These are phyloP conservation scores for Picea mariana DNA, from an alignment of 83 land plant genomes.

Conservation along the genomic window DNA sequence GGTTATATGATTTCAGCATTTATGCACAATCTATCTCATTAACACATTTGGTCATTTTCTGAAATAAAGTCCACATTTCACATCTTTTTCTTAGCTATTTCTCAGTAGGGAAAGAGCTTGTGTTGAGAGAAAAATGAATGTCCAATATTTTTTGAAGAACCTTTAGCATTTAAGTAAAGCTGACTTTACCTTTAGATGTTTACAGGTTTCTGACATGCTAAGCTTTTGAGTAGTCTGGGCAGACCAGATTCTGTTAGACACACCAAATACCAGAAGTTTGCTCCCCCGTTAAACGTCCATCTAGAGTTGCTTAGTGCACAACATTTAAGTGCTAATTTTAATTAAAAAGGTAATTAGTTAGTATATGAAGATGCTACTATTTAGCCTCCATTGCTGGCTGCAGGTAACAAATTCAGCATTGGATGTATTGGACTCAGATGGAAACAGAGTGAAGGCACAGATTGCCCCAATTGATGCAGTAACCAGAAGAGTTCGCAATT, in stretches of 20 bases:
- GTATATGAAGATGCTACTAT: background rate
- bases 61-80: background rate
- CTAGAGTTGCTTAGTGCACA: no score
- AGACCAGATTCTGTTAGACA: background rate
- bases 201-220: background rate
- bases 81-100: background rate
- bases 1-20: no score
- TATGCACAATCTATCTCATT: no score
- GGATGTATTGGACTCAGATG: background rate
- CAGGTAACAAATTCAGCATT: conserved; percentile 20
- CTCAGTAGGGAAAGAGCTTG: no score
- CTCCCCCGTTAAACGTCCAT: no score
- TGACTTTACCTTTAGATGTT: background rate
- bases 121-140: background rate
- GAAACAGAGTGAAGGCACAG: background rate
- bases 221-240: background rate
- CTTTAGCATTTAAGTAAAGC: background rate
- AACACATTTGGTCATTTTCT: no score
- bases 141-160: background rate
- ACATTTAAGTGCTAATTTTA: background rate
- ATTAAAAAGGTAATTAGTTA: background rate
- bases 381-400: background rate
- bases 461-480: background rate
- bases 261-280: no score
- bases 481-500: conserved; percentile 9